Base-by-base conservation (phyloP, 108 stramenopile species). In the Cyclotella choctawhatcheeana region DNA sequence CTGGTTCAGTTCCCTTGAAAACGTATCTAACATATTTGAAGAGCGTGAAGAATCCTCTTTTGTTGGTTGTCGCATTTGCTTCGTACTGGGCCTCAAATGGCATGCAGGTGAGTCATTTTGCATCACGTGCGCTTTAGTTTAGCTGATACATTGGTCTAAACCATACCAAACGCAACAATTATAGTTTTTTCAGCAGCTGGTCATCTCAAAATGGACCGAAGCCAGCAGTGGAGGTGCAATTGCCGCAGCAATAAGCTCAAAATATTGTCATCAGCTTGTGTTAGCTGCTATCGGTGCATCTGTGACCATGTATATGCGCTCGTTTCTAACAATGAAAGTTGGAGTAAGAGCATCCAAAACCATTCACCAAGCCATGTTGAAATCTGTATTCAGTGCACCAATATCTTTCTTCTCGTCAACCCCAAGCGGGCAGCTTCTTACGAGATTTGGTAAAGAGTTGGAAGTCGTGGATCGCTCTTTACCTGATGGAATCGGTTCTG, bases 331-430 rank as follows among this genome's bases (percentile, higher is more conserved):
- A 10, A 90, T 90, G 87, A 72, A 59, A 37, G 80, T 89, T 55
- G 91, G 91, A 24, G 62, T 85, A 7, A 82, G 85, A 24, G 91
- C 91, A 22, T 89, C 88, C 0, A 77, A 79, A 29, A 79, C 81
- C 32, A 71, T 90, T 22, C 91, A 92, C 64, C 63, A 76, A 21
- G 72, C 78, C 47, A 94, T 94, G 93, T 64, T 87, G 5, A 53
- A 54, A 44, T 92, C 89, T 21, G 93, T 99, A 12, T 90, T 98
- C 56, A 60, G 73, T 0, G 98, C 98, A 3, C 97, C 97, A 3
- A 81, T 96, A 73, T 73, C 89, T 7, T 98, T 96, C 74, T 97
- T 97, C 69, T 97, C 97, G 58, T 60, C 91, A 13, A 98, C 96
- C 12, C 97, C 97, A 24, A 82, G 88, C 17, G 98, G 98, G 2